phyloP scores from a whole-genome alignment of 2,329 filamentous ascomycete genomes.

The Aurifilum marmelostoma region DNA sequence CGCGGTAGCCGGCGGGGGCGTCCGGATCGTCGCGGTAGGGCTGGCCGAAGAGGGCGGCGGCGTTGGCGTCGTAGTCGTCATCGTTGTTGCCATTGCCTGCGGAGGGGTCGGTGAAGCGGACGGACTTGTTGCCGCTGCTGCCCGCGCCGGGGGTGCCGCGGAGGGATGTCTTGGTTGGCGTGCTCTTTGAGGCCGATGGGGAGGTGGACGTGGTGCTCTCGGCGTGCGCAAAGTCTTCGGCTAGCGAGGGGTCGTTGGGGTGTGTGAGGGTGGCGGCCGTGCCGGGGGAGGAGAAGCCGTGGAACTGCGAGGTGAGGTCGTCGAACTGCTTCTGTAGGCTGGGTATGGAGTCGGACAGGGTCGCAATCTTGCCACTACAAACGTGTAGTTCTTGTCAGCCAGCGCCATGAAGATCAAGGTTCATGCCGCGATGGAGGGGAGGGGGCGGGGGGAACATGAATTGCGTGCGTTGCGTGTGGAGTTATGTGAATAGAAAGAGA shows the following conservation, averaged over 20 bases:
- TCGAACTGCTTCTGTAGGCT: constrained; percentile 73
- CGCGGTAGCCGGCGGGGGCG: constrained; percentile 59
- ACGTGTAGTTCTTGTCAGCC: neutral
- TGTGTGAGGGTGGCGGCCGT: constrained; percentile 56
- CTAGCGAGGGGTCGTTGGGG: constrained; percentile 67
- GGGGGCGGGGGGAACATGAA: neutral
- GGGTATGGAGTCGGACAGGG: constrained; percentile 66
- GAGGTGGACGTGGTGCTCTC: constrained; percentile 45
- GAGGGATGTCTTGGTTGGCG: constrained; percentile 31
- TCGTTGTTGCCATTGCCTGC: constrained; percentile 45
- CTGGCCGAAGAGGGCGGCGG: constrained; percentile 54
- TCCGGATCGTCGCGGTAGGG: constrained; percentile 73
- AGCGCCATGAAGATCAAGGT: neutral
- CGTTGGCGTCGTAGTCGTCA: constrained; percentile 59
- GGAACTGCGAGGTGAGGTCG: constrained; percentile 80
- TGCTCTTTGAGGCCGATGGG: constrained; percentile 38
- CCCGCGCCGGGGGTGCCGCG: constrained; percentile 55
- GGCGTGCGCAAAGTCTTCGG: constrained; percentile 67
- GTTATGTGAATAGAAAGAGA: no score
- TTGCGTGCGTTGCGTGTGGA: neutral
- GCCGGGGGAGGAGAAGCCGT: constrained; percentile 61
- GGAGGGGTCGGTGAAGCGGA: constrained; percentile 54
- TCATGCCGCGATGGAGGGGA: neutral
- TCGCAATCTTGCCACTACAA: constrained; percentile 47
- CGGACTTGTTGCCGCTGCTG: constrained; percentile 50